These are phyloP conservation scores for Tephrocybe sp. DNA, from an alignment of 768 basidiomycete genomes.

Conservation along the genomic window DNA sequence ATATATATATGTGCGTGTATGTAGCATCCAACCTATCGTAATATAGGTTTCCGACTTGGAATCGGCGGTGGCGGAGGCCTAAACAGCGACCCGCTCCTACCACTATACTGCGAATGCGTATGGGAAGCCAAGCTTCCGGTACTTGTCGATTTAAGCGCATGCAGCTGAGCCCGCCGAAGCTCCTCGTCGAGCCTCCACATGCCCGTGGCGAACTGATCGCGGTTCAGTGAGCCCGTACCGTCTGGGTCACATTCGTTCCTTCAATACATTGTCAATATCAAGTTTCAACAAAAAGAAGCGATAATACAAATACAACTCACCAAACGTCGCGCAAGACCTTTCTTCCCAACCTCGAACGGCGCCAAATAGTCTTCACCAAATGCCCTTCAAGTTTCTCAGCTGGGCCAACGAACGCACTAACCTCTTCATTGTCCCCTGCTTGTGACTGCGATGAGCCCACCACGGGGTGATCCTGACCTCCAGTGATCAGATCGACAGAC, in stretches of 20 bases:
- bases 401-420: constrained; percentile 31
- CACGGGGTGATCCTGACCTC: constrained; percentile 23
- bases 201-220: constrained; percentile 67
- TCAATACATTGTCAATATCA: not conserved
- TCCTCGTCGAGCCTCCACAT: constrained; percentile 91
- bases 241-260: constrained; percentile 73
- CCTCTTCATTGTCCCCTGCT: constrained; percentile 18
- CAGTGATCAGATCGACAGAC: constrained; percentile 64
- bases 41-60: constrained; percentile 23
- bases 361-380: constrained; percentile 63
- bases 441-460: constrained; percentile 2
- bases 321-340: constrained; percentile 61
- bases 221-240: constrained; percentile 53
- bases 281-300: not conserved
- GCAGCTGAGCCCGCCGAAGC: constrained; percentile 55
- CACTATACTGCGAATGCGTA: too few relatives aligned
- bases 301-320: constrained; percentile 33
- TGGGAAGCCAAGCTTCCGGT: constrained; percentile 19
- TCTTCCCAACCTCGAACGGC: constrained; percentile 51
- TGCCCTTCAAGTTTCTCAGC: constrained; percentile 54
- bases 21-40: constrained; percentile 20
- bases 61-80: constrained; percentile 15
- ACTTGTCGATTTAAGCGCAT: constrained; percentile 30
- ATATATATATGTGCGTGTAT: not conserved
- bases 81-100: constrained; percentile 9